These are phyloP conservation scores for Lycium barbarum DNA, from an alignment of 257 asterid genomes.

Conservation along the genomic window DNA sequence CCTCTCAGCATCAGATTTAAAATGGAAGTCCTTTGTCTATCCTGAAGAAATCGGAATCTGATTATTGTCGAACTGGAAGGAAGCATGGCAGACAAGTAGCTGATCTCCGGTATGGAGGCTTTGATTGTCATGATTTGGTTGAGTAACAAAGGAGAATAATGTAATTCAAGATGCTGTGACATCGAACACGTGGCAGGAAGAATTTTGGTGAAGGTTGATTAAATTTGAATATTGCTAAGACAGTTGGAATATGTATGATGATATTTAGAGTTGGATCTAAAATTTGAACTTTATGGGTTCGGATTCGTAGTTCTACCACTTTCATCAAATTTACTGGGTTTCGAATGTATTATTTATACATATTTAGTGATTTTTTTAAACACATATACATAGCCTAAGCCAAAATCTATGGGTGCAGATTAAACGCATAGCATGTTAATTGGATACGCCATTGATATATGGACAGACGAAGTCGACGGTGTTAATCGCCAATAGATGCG, in stretches of 20 bases:
- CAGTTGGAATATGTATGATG: background rate
- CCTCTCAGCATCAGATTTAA: background rate
- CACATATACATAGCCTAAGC: too few species aligned
- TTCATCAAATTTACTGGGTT: too few species aligned
- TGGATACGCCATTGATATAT: too few species aligned
- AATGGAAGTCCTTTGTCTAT: constrained; percentile 10
- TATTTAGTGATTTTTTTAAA: too few species aligned
- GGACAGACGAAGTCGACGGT: background rate
- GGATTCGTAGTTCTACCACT: too few species aligned
- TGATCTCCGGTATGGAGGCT: too few species aligned
- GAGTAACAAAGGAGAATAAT: background rate
- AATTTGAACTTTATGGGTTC: too few species aligned
- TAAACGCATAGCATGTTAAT: too few species aligned
- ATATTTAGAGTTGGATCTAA: too few species aligned
- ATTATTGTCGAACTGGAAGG: background rate
- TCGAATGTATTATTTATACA: too few species aligned
- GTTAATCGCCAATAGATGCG: background rate
- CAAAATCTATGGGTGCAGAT: too few species aligned
- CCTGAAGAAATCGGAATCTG: constrained; percentile 16
- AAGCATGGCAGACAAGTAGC: background rate
- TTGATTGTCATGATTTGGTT: background rate
- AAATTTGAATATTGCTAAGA: background rate
- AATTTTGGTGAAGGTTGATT: background rate
- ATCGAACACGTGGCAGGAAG: background rate
- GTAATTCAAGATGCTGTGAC: background rate